These are phyloP conservation scores for Candida smagusa DNA, from an alignment of 1,139 yeast species.

Conservation along the genomic window DNA sequence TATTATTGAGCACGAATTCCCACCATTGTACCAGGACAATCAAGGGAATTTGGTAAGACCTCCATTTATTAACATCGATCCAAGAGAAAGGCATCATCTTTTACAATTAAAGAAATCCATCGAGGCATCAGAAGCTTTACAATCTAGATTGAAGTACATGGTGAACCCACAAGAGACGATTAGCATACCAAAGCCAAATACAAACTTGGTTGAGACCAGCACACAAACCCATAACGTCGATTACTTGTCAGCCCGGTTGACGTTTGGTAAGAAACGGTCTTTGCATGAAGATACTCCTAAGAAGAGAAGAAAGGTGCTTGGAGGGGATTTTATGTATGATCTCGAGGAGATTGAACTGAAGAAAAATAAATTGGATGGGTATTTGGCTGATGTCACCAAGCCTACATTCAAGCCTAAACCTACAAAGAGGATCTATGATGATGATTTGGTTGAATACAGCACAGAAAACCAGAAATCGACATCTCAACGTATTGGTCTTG, in stretches of 20 bases:
- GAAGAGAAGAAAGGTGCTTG: slow-evolving; percentile 22
- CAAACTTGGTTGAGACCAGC: slow-evolving; percentile 34
- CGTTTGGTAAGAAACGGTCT: slow-evolving; percentile 15
- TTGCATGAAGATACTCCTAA: slow-evolving; percentile 12
- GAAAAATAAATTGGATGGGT: slow-evolving; percentile 24
- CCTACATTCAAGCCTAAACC: slow-evolving; percentile 21
- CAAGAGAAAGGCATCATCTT: slow-evolving; percentile 42
- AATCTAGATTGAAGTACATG: slow-evolving; percentile 35
- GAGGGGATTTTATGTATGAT: slow-evolving; percentile 40
- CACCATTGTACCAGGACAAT: slow-evolving; percentile 33
- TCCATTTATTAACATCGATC: slow-evolving; percentile 46
- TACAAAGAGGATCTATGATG: slow-evolving; percentile 4
- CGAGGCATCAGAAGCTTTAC: slow-evolving; percentile 34
- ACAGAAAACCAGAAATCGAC: slow-evolving; percentile 12
- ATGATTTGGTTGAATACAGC: slow-evolving; percentile 17
- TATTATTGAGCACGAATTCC: slow-evolving; percentile 27
- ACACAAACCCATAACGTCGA: slow-evolving; percentile 41
- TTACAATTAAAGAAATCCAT: slow-evolving; percentile 38
- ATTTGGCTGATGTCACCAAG: slow-evolving; percentile 28
- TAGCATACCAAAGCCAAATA: slow-evolving; percentile 5
- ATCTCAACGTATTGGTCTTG: slow-evolving; percentile 17
- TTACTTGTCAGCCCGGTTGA: slow-evolving; percentile 26
- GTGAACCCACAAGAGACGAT: slow-evolving; percentile 40
- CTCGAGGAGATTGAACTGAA: slow-evolving; percentile 13
- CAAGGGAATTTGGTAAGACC: slow-evolving; percentile 43